Base-by-base conservation (phyloP, 225 moss, liverwort and hornwort genomes). In the Bryum argenteum region DNA sequence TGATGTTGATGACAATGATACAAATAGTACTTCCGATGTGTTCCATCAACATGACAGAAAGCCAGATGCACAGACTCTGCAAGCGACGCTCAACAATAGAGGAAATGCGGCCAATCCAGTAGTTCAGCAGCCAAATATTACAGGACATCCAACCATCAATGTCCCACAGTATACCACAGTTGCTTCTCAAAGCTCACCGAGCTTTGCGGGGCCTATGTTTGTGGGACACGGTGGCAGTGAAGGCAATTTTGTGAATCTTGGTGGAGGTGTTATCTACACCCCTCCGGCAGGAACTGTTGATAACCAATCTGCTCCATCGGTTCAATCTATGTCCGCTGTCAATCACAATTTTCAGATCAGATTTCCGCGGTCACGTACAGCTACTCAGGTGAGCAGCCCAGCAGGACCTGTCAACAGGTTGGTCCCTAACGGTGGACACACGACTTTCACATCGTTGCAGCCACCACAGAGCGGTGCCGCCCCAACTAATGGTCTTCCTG, bases 311-410 rank as follows among this genome's bases (percentile, higher is more conserved):
- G 58, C 61, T 57, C 79, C 78, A 45, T 56, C 63, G 37, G 56
- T 77, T 17, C 91, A 86, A 73, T 76, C 82, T 53, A 40, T 84
- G 53, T 79, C 91, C 77, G 83, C 83, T 16, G 67, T 72, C 23
- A 70, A 71, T 73, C 80, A 80, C 16, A 72, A 76, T 53, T 51
- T 77, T 64, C 79, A 79, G 42, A 71, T 19, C 60, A 57, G 71
- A 58, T 80, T 77, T 48, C 40, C 68, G 47, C 65, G 70, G 72
- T 60, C 74, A 20, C 83, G 78, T 56, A 33, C 75, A 59, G 56
- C n/a, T 45, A 24, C 71, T 65, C 84, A 77, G 43, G 11, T 66
- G 63, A 77, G 56, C 71, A 85, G 74, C 51, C 59, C 48, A 44
- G 52, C 45, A 51, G 74, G 66, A 21, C 75, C 81, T 10, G 65